These are phyloP conservation scores for Mycena sanguinolenta DNA, from an alignment of 768 basidiomycete species.

Conservation along the genomic window DNA sequence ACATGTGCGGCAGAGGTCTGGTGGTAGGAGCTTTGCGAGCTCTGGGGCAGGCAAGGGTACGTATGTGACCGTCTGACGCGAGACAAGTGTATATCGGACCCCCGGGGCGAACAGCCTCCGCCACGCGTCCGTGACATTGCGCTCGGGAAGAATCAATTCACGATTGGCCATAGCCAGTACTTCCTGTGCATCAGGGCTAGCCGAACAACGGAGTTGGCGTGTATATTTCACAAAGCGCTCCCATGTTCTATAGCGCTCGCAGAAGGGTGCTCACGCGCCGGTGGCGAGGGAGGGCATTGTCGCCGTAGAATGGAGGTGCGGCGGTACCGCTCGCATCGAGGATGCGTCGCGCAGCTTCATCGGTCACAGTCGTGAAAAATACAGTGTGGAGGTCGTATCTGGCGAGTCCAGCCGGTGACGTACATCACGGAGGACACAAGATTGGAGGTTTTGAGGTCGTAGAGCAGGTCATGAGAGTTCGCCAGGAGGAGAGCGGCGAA, in stretches of 20 bases:
- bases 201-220: conserved; percentile 1
- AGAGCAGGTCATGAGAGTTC: conserved; percentile 9
- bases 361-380: neutral
- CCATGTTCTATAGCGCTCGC: conserved; percentile 19
- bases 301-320: neutral
- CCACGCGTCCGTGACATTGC: neutral
- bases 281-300: neutral
- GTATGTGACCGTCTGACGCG: neutral
- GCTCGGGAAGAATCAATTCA: neutral
- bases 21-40: neutral
- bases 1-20: neutral
- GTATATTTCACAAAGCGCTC: conserved; percentile 23
- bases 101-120: too few species aligned
- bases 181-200: neutral
- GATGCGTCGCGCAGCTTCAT: neutral
- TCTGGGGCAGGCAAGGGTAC: conserved; percentile 4
- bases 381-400: neutral
- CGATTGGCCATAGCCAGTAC: neutral
- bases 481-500: neutral
- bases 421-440: conserved; percentile 18
- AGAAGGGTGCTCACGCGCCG: conserved; percentile 1
- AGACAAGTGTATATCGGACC: neutral
- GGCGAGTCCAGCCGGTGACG: neutral
- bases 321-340: neutral
- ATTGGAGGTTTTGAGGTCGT: neutral